Conservation (phyloP, 768 basidiomycete genomes). For the Botryobasidium botryosum region DNA sequence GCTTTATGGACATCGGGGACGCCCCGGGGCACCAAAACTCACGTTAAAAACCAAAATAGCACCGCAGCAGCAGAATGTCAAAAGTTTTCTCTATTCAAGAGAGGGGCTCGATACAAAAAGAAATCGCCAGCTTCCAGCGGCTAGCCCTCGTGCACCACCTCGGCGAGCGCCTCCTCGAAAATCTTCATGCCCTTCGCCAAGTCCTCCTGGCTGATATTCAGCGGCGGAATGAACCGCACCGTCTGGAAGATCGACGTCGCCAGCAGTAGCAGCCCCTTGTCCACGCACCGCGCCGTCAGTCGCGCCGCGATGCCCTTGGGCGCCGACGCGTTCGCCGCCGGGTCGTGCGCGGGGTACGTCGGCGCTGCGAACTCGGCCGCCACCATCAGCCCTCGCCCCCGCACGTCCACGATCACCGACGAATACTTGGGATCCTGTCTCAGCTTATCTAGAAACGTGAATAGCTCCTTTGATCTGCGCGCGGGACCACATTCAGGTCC, state of each 20-base stretch:
- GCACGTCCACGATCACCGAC: slow-evolving; percentile 62
- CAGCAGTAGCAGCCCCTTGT: slow-evolving; percentile 71
- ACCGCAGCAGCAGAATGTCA: too few species aligned
- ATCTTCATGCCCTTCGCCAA: slow-evolving; percentile 33
- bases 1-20: too few species aligned
- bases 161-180: slow-evolving; percentile 42
- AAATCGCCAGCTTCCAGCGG: too few species aligned
- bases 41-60: too few species aligned
- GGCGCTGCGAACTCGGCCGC: slow-evolving; percentile 64
- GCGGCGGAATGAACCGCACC: slow-evolving; percentile 81
- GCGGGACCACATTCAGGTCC: neutral
- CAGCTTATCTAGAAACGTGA: slow-evolving; percentile 39
- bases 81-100: too few species aligned
- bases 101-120: too few species aligned
- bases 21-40: too few species aligned
- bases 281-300: slow-evolving; percentile 63
- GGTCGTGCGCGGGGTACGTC: slow-evolving; percentile 34
- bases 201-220: slow-evolving; percentile 65
- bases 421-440: slow-evolving; percentile 33
- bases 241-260: slow-evolving; percentile 69
- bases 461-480: slow-evolving; percentile 52
- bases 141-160: slow-evolving; percentile 29
- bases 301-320: slow-evolving; percentile 44
- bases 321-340: slow-evolving; percentile 22
- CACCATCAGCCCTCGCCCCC: slow-evolving; percentile 82